Conservation (phyloP, 805 yeast species). For the Sugiyamaella chiloensis region DNA sequence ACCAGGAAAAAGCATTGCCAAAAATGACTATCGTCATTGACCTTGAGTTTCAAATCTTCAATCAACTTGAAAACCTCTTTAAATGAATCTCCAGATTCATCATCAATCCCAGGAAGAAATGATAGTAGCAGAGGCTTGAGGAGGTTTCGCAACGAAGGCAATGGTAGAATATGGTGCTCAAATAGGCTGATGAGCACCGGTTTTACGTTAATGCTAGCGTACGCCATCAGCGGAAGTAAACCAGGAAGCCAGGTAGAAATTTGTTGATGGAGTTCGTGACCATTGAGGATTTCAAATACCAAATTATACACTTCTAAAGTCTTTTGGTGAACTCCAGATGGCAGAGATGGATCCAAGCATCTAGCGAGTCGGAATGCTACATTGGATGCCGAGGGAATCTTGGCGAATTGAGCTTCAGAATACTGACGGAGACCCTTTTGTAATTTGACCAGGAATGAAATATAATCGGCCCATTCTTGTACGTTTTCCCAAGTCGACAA, state of each 20-base stretch:
- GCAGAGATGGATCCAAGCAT: constrained; percentile 76
- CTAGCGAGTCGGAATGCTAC: constrained; percentile 71
- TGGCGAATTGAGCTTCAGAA: constrained; percentile 32
- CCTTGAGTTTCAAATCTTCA: constrained; percentile 52
- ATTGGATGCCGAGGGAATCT: constrained; percentile 58
- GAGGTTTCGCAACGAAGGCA: constrained; percentile 55
- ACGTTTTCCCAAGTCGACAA: constrained; percentile 73
- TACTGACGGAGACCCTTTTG: constrained; percentile 62
- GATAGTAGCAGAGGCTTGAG: constrained; percentile 70
- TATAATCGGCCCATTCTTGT: constrained; percentile 98
- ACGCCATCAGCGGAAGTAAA: constrained; percentile 80
- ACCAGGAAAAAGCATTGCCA: constrained; percentile 82
- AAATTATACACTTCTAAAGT: constrained; percentile 71
- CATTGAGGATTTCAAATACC: constrained; percentile 63
- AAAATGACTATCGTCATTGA: constrained; percentile 68
- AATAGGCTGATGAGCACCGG: constrained; percentile 69
- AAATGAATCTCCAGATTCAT: constrained; percentile 83
- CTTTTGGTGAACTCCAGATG: constrained; percentile 94
- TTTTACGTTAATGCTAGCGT: constrained; percentile 84
- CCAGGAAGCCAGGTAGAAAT: constrained; percentile 89
- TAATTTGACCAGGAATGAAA: constrained; percentile 77
- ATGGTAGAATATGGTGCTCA: constrained; percentile 48
- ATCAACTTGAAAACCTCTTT: constrained; percentile 56
- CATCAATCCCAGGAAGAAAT: constrained; percentile 85
- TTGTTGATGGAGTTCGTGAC: constrained; percentile 50